Base-by-base conservation (phyloP, 371 early-diverging fungal genomes). In the Racocetra persica region DNA sequence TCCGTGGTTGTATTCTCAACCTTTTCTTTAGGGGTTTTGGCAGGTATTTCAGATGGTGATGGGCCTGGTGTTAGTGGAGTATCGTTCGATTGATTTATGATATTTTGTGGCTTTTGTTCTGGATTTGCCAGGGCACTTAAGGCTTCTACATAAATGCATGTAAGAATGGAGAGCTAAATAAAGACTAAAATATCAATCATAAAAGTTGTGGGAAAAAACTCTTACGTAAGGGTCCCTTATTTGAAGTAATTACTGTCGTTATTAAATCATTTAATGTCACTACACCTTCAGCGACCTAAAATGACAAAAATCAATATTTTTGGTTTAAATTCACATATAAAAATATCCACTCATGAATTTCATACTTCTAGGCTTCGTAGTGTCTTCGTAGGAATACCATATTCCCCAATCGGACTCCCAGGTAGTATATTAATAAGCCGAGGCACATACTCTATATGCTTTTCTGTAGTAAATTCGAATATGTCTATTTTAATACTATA, bases 401-500 rank as follows among this genome's bases (percentile, higher is more conserved):
- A 57, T 22, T 54, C 38, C n/a, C 26, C 28, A 51, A 79, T 65
- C 36, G 69, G 38, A 69, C 69, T 69, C 41, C 10, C 69, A 4
- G 22, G 45, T n/a, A 45, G n/a, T 16, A 24, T 38, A 11, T 20
- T 18, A 38, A 45, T 22, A 51, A 38, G 38, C 11, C 71, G 79
- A 18, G 79, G 79, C 20, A 79, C 38, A 69, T 57, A 79, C 51
- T 79, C 79, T 28, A 28, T 32, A 32, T 65, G 36, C n/a, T 70
- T 67, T 24, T 54, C 65, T 51, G 79, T 79, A 8, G 11, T 38
- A 55, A 79, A 79, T 70, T 79, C 79, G 70, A 79, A 79, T n/a
- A 41, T 16, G 24, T 79, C 66, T 69, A 79, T 69, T 55, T 70
- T 79, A 13, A 65, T 22, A 7, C 38, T 13, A 22, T 2, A 24